phyloP scores from a whole-genome alignment of 2,329 filamentous ascomycete genomes.

The Waltergamsia citrina region DNA sequence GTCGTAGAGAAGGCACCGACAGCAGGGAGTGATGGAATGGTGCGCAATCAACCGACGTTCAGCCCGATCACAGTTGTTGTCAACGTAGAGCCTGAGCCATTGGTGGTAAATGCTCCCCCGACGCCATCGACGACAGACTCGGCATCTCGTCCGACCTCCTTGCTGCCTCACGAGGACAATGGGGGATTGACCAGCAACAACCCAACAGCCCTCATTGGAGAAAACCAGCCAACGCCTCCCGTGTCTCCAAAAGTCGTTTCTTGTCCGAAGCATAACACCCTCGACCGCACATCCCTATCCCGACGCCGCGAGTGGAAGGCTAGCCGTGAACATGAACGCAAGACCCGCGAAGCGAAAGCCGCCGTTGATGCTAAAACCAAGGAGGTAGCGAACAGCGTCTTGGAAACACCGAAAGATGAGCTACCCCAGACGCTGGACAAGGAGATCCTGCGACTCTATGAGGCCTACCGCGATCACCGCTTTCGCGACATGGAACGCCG shows the following conservation, averaged over 20 bases:
- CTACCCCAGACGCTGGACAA: slow-evolving; percentile 15
- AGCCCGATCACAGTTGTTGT: slow-evolving; percentile 29
- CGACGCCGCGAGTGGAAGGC: slow-evolving; percentile 23
- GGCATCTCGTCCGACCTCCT: background rate
- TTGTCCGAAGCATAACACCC: slow-evolving; percentile 9
- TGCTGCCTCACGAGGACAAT: background rate
- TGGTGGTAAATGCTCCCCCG: background rate
- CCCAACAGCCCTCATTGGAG: background rate
- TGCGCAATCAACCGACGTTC: slow-evolving; percentile 12
- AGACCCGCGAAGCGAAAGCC: slow-evolving; percentile 10
- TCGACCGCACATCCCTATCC: slow-evolving; percentile 19
- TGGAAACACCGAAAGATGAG: slow-evolving; percentile 11
- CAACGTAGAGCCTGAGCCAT: slow-evolving; percentile 20
- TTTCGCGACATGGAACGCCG: slow-evolving; percentile 37
- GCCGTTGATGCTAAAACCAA: slow-evolving; percentile 11
- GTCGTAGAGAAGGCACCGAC: slow-evolving; percentile 4
- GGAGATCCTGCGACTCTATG: slow-evolving; percentile 26
- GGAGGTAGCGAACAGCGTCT: slow-evolving; percentile 8
- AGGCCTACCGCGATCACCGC: slow-evolving; percentile 29
- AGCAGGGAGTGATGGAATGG: background rate
- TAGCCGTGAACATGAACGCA: slow-evolving; percentile 15
- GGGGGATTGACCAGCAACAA: background rate
- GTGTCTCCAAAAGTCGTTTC: slow-evolving; percentile 18
- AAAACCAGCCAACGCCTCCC: slow-evolving; percentile 18
- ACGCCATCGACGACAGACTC: background rate